phyloP scores from a whole-genome alignment of 2,329 filamentous ascomycete genomes.

The Cytospora mali region DNA sequence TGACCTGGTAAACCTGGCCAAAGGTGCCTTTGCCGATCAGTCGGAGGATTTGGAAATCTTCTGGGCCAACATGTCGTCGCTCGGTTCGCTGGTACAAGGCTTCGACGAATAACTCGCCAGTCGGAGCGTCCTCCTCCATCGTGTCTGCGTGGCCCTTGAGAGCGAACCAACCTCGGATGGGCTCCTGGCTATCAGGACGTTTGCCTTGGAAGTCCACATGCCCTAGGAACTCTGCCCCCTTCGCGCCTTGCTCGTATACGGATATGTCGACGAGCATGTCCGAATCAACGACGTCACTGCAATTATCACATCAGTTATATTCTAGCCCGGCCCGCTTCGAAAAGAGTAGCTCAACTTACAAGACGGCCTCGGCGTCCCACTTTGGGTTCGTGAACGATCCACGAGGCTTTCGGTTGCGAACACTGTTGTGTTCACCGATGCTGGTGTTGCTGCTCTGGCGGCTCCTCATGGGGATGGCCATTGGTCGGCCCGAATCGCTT shows the following conservation, averaged over 20 bases:
- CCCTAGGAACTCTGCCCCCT: slow-evolving; percentile 87
- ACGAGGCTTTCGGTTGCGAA: slow-evolving; percentile 60
- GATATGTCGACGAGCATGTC: slow-evolving; percentile 91
- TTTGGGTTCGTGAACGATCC: slow-evolving; percentile 77
- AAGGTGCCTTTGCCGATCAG: slow-evolving; percentile 98
- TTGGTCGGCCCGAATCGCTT: slow-evolving; percentile 78
- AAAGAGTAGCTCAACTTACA: slow-evolving; percentile 63
- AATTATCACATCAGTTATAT: neutral
- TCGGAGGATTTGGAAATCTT: slow-evolving; percentile 94
- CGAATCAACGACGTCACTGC: slow-evolving; percentile 88
- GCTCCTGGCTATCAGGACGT: slow-evolving; percentile 66
- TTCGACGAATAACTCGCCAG: slow-evolving; percentile 88
- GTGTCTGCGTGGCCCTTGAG: slow-evolving; percentile 76
- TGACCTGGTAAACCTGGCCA: slow-evolving; percentile 96
- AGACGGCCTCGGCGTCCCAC: slow-evolving; percentile 94
- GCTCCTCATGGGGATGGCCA: slow-evolving; percentile 96
- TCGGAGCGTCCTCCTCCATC: slow-evolving; percentile 68
- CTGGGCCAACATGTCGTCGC: slow-evolving; percentile 89
- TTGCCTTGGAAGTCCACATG: slow-evolving; percentile 79
- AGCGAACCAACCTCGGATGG: slow-evolving; percentile 82
- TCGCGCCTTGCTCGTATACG: slow-evolving; percentile 80
- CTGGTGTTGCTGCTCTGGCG: slow-evolving; percentile 96
- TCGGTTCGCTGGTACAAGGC: slow-evolving; percentile 84
- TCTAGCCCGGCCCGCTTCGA: neutral
- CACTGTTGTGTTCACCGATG: slow-evolving; percentile 64